phyloP scores from a whole-genome alignment of 2,329 filamentous ascomycete genomes.

The Aspergillus candidus region DNA sequence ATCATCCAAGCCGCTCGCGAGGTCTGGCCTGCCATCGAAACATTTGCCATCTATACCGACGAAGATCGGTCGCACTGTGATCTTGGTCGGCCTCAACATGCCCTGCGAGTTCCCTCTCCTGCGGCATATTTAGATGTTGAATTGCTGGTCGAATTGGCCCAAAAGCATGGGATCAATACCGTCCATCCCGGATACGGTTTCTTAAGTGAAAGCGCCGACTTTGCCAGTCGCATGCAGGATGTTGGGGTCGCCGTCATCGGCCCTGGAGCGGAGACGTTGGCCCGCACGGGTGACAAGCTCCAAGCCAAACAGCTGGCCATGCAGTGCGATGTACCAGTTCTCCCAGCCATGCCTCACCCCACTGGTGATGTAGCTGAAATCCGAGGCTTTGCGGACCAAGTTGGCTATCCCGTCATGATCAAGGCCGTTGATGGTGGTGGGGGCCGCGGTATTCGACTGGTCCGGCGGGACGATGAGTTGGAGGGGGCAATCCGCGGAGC shows the following conservation, averaged over 20 bases:
- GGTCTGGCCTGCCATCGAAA: slow-evolving; percentile 45
- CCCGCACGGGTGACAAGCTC: slow-evolving; percentile 52
- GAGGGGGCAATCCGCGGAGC: slow-evolving; percentile 45
- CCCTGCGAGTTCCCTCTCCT: slow-evolving; percentile 47
- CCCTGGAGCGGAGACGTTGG: slow-evolving; percentile 53
- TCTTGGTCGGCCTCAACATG: slow-evolving; percentile 42
- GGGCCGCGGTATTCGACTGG: slow-evolving; percentile 54
- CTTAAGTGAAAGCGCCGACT: slow-evolving; percentile 50
- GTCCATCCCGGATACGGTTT: slow-evolving; percentile 61
- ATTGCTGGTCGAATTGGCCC: slow-evolving; percentile 43
- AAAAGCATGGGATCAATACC: slow-evolving; percentile 48
- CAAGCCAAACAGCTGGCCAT: slow-evolving; percentile 48
- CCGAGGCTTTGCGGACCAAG: slow-evolving; percentile 52
- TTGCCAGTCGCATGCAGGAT: slow-evolving; percentile 45
- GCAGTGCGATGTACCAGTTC: slow-evolving; percentile 47
- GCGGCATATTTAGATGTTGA: slow-evolving; percentile 50
- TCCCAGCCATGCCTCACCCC: slow-evolving; percentile 43
- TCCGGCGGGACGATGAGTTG: slow-evolving; percentile 41
- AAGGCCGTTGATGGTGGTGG: slow-evolving; percentile 62
- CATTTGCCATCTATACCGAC: slow-evolving; percentile 50
- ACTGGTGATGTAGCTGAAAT: slow-evolving; percentile 42
- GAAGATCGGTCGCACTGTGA: slow-evolving; percentile 52
- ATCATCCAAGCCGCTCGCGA: slow-evolving; percentile 57
- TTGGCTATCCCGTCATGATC: slow-evolving; percentile 54
- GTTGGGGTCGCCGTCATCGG: slow-evolving; percentile 47